These are phyloP conservation scores for Strigomonas galati DNA, from an alignment of 208 protist species.

Conservation along the genomic window DNA sequence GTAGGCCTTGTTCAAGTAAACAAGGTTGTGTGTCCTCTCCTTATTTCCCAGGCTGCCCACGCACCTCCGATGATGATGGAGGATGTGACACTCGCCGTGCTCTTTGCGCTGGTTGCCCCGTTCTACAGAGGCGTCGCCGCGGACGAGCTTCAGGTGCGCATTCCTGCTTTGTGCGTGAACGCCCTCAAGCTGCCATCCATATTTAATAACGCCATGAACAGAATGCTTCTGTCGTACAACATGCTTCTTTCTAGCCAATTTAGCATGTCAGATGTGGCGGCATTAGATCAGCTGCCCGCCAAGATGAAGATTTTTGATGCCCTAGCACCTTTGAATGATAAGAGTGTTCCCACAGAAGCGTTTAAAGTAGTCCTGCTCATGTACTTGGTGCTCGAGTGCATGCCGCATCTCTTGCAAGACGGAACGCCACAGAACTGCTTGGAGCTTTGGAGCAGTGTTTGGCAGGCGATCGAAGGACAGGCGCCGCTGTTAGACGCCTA, in stretches of 20 bases:
- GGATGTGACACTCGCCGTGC: conserved; percentile 21
- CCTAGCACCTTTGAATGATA: conserved; percentile 51
- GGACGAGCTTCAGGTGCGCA: conserved; percentile 32
- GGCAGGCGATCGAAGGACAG: conserved; percentile 32
- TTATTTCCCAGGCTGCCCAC: no score
- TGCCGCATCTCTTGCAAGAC: conserved; percentile 11
- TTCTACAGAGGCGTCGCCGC: conserved; percentile 28
- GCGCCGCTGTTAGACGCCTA: conserved; percentile 44
- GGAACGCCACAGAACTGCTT: neutral
- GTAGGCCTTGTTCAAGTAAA: no score
- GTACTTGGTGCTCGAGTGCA: conserved; percentile 45
- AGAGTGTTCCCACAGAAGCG: conserved; percentile 31
- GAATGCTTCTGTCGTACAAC: conserved; percentile 71
- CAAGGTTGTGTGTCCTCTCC: no score
- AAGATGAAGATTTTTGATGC: conserved; percentile 57
- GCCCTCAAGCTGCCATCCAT: conserved; percentile 72
- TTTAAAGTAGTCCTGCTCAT: conserved; percentile 59
- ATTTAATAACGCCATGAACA: conserved; percentile 43
- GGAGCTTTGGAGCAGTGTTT: conserved; percentile 20
- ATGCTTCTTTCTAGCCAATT: conserved; percentile 28
- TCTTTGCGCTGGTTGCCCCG: conserved; percentile 38
- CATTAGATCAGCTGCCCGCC: conserved; percentile 10
- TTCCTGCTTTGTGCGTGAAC: conserved; percentile 69
- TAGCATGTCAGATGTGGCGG: conserved; percentile 18
- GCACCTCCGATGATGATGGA: neutral